A percentile compares a stretch with the other conserved stretches of the same genome.
Evolutionary conservation across 2,329 filamentous ascomycete genomes (phyloP).

Genomic region (Colletotrichum orchidophilum): DNA sequence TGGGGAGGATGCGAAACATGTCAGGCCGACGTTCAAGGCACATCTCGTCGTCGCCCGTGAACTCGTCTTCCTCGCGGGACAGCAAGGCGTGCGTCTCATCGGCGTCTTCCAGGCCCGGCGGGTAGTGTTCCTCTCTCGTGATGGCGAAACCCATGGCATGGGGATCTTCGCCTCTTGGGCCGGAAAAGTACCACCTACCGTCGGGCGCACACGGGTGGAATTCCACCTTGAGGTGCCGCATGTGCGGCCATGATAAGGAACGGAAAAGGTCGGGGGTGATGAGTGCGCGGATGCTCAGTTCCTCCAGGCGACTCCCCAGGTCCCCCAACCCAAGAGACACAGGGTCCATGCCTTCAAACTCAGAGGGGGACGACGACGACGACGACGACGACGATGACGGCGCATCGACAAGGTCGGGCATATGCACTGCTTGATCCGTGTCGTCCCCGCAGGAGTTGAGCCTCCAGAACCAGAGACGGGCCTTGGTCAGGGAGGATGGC

Average conservation of each 20-base stretch:
- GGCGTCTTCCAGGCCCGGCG: conserved; percentile 13
- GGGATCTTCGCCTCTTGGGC: conserved; percentile 36
- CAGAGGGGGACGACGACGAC: neutral
- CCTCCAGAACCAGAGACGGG: neutral
- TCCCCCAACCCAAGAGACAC: neutral
- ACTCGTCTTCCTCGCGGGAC: conserved; percentile 28
- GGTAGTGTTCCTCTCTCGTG: conserved; percentile 35
- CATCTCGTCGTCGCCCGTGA: neutral
- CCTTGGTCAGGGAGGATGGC: neutral
- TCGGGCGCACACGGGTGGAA: conserved; percentile 34
- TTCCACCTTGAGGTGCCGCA: conserved; percentile 25
- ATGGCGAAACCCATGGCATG: conserved; percentile 32
- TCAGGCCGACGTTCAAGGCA: conserved; percentile 16
- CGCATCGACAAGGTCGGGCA: neutral
- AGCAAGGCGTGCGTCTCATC: neutral
- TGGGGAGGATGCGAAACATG: conserved; percentile 36
- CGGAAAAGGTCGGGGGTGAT: neutral
- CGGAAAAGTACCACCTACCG: conserved; percentile 37
- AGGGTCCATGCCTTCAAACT: conserved; percentile 11
- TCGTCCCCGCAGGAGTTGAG: neutral
- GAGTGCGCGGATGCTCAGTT: neutral
- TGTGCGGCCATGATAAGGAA: no score
- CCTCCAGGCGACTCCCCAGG: conserved; percentile 2
- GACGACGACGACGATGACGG: neutral
- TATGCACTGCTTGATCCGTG: neutral